A percentile compares a stretch with the other conserved stretches of the same genome.
Conservation (phyloP, 768 basidiomycete species). For the Pleurotus ostreatus region DNA sequence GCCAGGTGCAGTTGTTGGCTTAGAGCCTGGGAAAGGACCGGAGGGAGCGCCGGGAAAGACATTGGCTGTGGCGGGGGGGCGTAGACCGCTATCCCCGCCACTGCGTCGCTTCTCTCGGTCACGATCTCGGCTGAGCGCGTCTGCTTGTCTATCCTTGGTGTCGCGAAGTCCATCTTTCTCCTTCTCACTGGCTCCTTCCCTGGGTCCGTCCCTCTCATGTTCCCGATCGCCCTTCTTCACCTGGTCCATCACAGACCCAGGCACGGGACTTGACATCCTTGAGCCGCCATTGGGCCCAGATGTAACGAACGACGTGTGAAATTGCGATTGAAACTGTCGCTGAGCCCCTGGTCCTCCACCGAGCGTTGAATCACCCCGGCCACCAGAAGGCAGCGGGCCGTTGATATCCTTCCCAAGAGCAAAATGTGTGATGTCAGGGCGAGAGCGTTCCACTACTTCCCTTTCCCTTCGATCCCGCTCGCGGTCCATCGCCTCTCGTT, state of each 20-base stretch:
- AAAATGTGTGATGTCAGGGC: not conserved
- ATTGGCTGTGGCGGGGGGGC: not conserved
- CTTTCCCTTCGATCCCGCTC: constrained; percentile 8
- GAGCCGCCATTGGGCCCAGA: constrained; percentile 11
- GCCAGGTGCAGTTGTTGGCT: not conserved
- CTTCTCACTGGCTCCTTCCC: constrained; percentile 4
- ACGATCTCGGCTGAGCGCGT: not conserved
- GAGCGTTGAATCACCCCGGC: not conserved
- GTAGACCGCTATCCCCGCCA: not conserved
- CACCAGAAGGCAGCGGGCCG: not conserved
- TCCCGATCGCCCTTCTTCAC: constrained; percentile 4
- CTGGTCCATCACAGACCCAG: not conserved
- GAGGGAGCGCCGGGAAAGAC: not conserved
- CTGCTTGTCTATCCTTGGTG: not conserved
- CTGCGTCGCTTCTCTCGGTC: constrained; percentile 1
- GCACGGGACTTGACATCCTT: not conserved
- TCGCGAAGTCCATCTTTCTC: not conserved
- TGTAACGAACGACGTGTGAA: constrained; percentile 26
- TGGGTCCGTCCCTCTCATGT: not conserved
- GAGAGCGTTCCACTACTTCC: not conserved
- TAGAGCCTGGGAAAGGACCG: not conserved
- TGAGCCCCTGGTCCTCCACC: constrained; percentile 15
- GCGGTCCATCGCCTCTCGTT: constrained; percentile 10
- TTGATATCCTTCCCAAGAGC: not conserved
- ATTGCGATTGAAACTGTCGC: constrained; percentile 25